A percentile compares a stretch with the other conserved stretches of the same genome.
These are phyloP conservation scores for Ormosia emarginata DNA, from an alignment of 306 rosid genomes.

Conservation along the genomic window DNA sequence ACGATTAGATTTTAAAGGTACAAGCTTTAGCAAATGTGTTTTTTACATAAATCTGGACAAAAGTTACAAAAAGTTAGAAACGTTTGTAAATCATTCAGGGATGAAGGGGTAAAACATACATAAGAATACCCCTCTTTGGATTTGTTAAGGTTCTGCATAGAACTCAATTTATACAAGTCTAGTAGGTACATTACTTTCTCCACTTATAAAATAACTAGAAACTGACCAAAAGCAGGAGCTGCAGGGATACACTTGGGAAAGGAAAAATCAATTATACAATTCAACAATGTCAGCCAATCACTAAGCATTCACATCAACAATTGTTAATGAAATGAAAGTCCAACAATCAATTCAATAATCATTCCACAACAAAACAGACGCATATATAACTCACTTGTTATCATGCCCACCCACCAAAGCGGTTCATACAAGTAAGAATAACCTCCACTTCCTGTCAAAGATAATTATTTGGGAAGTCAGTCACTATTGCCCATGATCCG, in stretches of 20 bases:
- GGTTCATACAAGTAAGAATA: constrained; percentile 98
- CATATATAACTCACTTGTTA: constrained; percentile 73
- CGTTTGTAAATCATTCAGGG: neutral
- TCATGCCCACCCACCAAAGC: constrained; percentile 99
- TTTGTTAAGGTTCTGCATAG: constrained; percentile 2
- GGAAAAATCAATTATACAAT: neutral
- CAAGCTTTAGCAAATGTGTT: neutral
- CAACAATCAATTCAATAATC: neutral
- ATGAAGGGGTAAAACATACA: neutral
- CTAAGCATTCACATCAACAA: neutral
- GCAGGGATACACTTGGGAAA: neutral
- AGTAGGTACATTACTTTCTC: neutral
- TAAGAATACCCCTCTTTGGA: constrained; percentile 8
- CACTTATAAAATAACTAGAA: neutral
- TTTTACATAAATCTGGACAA: neutral
- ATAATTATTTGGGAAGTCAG: constrained; percentile 33
- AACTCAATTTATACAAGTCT: neutral
- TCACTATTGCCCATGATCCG: neutral
- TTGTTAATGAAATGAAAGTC: neutral
- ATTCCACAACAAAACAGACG: constrained; percentile 15
- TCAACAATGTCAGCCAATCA: neutral
- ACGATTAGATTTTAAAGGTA: neutral
- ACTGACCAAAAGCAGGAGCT: neutral
- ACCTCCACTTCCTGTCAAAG: constrained; percentile 83
- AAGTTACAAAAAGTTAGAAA: neutral